Conservation (phyloP, 1,284 basidiomycete species). For the Ceratorhiza oryzae-sativae region DNA sequence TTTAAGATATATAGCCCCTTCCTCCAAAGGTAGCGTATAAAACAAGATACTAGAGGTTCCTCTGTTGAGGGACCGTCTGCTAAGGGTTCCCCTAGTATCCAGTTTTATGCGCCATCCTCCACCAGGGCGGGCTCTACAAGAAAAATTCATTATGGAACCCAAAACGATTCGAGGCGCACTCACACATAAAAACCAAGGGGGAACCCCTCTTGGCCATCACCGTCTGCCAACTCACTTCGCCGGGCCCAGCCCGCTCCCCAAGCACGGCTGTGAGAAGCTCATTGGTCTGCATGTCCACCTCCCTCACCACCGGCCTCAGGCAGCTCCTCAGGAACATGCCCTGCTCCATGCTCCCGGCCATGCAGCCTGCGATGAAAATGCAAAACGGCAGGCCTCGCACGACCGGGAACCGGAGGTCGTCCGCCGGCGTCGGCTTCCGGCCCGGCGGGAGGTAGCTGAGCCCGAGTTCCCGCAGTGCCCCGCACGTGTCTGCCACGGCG, state of each 20-base stretch:
- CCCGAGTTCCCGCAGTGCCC: slow-evolving; percentile 30
- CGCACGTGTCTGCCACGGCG: slow-evolving; percentile 28
- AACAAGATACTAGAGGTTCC: not conserved
- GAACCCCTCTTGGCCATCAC: slow-evolving; percentile 23
- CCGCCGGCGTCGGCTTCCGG: slow-evolving; percentile 10
- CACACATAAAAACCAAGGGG: slow-evolving; percentile 34
- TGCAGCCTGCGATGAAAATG: slow-evolving; percentile 33
- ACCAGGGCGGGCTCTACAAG: not conserved
- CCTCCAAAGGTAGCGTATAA: slow-evolving; percentile 19
- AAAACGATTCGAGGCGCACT: not conserved
- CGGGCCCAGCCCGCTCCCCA: slow-evolving; percentile 26
- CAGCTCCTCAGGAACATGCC: slow-evolving; percentile 36
- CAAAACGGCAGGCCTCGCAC: slow-evolving; percentile 34
- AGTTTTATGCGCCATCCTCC: not conserved
- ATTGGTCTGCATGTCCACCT: slow-evolving; percentile 36
- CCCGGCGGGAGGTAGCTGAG: slow-evolving; percentile 36
- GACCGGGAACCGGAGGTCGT: slow-evolving; percentile 35
- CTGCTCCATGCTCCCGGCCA: slow-evolving; percentile 38
- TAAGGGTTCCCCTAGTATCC: no score
- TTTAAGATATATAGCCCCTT: not conserved
- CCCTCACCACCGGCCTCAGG: slow-evolving; percentile 24
- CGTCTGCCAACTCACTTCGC: slow-evolving; percentile 30
- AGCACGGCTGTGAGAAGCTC: slow-evolving; percentile 33
- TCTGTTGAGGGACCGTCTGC: no score
- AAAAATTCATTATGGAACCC: not conserved